A percentile compares a stretch with the other conserved stretches of the same genome.
Evolutionary conservation across 2,329 filamentous ascomycete genomes (phyloP).

Genomic region (Ascochyta pisi): DNA sequence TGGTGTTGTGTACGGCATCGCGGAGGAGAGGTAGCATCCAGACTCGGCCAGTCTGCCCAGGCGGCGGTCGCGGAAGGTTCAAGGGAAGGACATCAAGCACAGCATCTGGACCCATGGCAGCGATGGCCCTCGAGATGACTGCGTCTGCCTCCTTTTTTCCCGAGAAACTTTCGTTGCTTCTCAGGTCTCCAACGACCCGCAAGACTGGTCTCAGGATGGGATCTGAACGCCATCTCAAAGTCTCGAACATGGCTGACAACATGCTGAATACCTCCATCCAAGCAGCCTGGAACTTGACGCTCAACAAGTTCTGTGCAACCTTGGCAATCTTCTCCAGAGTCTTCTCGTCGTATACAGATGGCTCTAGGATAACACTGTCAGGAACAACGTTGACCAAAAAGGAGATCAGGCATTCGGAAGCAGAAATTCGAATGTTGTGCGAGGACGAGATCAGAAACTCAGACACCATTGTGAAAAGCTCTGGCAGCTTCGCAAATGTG

Average conservation of each 20-base stretch:
- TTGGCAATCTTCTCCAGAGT: conserved; percentile 80
- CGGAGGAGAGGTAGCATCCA: conserved; percentile 94
- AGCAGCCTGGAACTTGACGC: conserved; percentile 89
- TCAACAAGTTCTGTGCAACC: conserved; percentile 75
- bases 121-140: conserved; percentile 85
- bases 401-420: conserved; percentile 92
- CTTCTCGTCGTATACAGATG: conserved; percentile 92
- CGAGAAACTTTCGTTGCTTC: conserved; percentile 84
- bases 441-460: conserved; percentile 85
- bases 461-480: conserved; percentile 80
- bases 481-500: conserved; percentile 88
- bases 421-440: conserved; percentile 91
- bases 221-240: conserved; percentile 81
- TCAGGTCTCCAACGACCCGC: conserved; percentile 82
- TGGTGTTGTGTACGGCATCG: conserved; percentile 88
- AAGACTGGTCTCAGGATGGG: conserved; percentile 79
- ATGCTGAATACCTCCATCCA: conserved; percentile 96
- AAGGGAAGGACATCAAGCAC: conserved; percentile 84
- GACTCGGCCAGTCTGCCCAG: conserved; percentile 82
- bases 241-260: conserved; percentile 84
- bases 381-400: conserved; percentile 92
- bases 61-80: conserved; percentile 79
- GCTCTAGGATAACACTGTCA: conserved; percentile 80
- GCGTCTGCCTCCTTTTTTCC: conserved; percentile 95
- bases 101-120: conserved; percentile 86